Percentiles rank a stretch among this genome's conserved stretches.
Conservation (phyloP, 352 stramenopile genomes). For the Phytophthora pistaciae region DNA sequence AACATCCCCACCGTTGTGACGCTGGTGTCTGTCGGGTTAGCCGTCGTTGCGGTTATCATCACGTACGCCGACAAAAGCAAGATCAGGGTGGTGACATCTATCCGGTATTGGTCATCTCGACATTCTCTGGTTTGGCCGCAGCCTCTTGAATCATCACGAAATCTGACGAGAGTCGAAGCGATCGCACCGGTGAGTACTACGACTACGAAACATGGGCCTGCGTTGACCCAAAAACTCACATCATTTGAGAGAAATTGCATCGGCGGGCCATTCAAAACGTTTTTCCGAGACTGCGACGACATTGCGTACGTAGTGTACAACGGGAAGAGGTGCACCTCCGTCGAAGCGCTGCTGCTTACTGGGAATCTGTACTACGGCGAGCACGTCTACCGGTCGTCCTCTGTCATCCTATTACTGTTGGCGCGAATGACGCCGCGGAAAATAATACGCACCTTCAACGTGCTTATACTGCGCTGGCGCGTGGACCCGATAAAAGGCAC, state of each 20-base stretch:
- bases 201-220: not conserved
- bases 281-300: not conserved
- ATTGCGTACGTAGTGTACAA: not conserved
- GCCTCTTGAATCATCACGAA: not conserved
- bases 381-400: not conserved
- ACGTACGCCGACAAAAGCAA: not conserved
- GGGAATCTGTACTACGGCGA: not conserved
- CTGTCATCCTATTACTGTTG: not conserved
- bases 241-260: slow-evolving; percentile 3
- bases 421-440: not conserved
- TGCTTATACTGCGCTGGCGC: not conserved
- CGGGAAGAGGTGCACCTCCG: not conserved
- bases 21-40: slow-evolving; percentile 8
- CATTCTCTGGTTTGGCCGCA: not conserved
- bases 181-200: not conserved
- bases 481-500: not conserved
- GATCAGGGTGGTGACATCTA: not conserved
- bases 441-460: slow-evolving; percentile 3
- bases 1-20: slow-evolving; percentile 17
- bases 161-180: not conserved
- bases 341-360: not conserved
- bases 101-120: not conserved
- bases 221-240: not conserved
- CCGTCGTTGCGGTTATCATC: slow-evolving; percentile 2
- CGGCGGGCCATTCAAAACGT: not conserved